Evolutionary conservation across 108 stramenopile species (phyloP).

Genomic region (Fragilariopsis cylindrus): DNA sequence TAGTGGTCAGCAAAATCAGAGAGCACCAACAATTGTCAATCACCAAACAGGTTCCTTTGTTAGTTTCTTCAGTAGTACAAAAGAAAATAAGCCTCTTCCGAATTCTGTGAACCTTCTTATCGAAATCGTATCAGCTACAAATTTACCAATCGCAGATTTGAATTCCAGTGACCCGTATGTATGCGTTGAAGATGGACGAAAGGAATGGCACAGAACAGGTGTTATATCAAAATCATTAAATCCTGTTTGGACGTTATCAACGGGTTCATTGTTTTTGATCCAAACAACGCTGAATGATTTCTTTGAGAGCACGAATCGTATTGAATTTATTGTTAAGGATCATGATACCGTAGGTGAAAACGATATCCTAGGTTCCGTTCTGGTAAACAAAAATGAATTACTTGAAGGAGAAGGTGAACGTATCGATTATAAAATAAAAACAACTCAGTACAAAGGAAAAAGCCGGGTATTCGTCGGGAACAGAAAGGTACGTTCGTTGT

Average conservation of each 20-base stretch:
- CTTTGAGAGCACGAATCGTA: constrained; percentile 37
- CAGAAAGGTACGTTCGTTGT: too few relatives aligned
- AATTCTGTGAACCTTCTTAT: constrained; percentile 29
- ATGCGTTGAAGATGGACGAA: constrained; percentile 40
- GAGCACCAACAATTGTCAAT: neutral
- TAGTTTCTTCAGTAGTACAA: too few relatives aligned
- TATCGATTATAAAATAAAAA: constrained; percentile 18
- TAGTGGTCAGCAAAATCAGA: too few relatives aligned
- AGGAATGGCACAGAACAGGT: constrained; percentile 50
- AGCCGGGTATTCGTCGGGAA: neutral
- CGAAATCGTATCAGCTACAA: constrained; percentile 43
- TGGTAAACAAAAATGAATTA: constrained; percentile 38
- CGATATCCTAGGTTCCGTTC: constrained; percentile 50
- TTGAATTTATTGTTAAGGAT: constrained; percentile 70
- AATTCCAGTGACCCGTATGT: constrained; percentile 53
- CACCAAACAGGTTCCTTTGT: neutral
- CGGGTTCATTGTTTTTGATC: constrained; percentile 55
- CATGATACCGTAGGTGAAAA: constrained; percentile 50
- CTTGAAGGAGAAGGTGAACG: constrained; percentile 52
- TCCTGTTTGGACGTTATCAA: constrained; percentile 69
- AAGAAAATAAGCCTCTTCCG: neutral
- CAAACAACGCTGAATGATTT: constrained; percentile 40
- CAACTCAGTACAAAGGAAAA: constrained; percentile 2
- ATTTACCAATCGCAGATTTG: constrained; percentile 36
- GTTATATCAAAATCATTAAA: constrained; percentile 44